phyloP scores from a whole-genome alignment of 78 protist species.

The Cavenderia fasciculata region DNA sequence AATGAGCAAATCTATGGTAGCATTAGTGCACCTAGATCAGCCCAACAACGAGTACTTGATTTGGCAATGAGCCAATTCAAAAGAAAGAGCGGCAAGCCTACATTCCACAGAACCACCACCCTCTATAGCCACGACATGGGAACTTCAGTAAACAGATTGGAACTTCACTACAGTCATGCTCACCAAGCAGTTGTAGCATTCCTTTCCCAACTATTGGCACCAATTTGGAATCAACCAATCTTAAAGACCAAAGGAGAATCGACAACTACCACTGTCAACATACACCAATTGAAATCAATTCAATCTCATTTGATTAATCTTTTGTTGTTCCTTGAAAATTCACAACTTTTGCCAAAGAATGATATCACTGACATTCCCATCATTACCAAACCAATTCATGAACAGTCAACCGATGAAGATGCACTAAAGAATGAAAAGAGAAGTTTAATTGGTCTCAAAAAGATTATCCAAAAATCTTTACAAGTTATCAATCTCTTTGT shows the following conservation, averaged over 20 bases:
- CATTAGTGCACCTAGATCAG: constrained; percentile 10
- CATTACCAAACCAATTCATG: not conserved
- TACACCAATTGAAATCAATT: constrained; percentile 3
- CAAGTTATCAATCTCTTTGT: constrained; percentile 27
- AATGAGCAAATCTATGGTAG: constrained; percentile 4
- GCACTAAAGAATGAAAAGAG: constrained; percentile 25
- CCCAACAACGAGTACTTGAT: constrained; percentile 27
- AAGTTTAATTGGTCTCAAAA: constrained; percentile 25
- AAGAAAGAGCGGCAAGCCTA: constrained; percentile 47
- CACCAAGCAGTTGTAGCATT: constrained; percentile 31
- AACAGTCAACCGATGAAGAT: not conserved
- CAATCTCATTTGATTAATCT: constrained; percentile 42
- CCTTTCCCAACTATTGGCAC: not conserved
- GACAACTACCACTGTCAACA: too few relatives aligned
- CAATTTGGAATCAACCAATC: constrained; percentile 28
- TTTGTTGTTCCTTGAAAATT: constrained; percentile 34
- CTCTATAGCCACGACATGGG: constrained; percentile 35
- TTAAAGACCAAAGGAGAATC: not conserved
- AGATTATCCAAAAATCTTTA: constrained; percentile 8
- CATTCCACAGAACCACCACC: not conserved
- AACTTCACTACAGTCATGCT: constrained; percentile 2
- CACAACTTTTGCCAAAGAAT: constrained; percentile 7
- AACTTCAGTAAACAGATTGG: constrained; percentile 22
- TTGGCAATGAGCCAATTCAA: constrained; percentile 22
- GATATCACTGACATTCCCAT: constrained; percentile 27